These are phyloP conservation scores for Fraxinus sp. DNA, from an alignment of 305 asterid species.

Conservation along the genomic window DNA sequence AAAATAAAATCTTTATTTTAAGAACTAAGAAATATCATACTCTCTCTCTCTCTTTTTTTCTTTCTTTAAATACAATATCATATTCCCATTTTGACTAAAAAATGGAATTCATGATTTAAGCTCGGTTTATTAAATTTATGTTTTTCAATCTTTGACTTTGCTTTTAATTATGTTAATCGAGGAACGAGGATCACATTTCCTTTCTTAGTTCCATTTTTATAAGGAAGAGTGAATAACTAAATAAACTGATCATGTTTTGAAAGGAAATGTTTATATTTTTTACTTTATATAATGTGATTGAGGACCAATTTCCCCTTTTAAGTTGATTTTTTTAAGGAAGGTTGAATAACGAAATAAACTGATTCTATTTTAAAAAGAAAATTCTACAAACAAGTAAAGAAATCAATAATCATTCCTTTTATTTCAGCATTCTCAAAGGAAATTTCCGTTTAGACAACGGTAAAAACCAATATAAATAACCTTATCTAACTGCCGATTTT, in stretches of 20 bases:
- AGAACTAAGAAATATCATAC: not conserved
- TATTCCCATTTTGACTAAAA: not conserved
- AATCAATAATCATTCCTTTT: constrained; percentile 13
- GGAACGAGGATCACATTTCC: not conserved
- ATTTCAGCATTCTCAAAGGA: not conserved
- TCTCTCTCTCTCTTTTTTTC: not conserved
- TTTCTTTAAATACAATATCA: not conserved
- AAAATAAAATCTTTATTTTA: not conserved
- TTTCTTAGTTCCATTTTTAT: not conserved
- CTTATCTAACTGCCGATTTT: not conserved
- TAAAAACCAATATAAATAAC: constrained; percentile 17
- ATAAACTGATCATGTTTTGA: not conserved
- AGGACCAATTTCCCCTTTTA: not conserved
- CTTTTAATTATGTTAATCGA: not conserved
- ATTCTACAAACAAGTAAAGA: not conserved
- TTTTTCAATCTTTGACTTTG: not conserved
- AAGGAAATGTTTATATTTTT: not conserved
- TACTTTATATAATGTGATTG: not conserved
- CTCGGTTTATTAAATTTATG: not conserved
- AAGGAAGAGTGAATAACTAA: not conserved
- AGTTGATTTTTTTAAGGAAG: not conserved
- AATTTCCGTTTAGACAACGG: not conserved
- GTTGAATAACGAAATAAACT: not conserved
- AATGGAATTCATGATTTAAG: not conserved
- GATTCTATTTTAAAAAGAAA: constrained; percentile 1